Percentiles rank a stretch among this genome's conserved stretches.
Evolutionary conservation across 192 early-diverging fungal species (phyloP).

Genomic region (Coemansia sp.): DNA sequence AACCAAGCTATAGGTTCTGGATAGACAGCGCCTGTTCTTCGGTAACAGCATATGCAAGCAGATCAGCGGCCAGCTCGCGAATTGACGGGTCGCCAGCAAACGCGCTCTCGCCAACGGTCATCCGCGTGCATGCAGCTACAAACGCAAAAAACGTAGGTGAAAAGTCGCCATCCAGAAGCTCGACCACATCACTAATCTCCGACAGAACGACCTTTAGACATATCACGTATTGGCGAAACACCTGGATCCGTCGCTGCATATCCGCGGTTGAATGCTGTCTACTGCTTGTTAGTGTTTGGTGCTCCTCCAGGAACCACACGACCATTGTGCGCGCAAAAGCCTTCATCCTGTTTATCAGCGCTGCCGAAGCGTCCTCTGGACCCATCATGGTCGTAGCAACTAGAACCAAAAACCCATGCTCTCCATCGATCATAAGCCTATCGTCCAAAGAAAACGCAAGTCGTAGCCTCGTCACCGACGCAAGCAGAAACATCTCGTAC

Average conservation of each 20-base stretch:
- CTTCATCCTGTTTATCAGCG: slow-evolving; percentile 28
- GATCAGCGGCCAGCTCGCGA: slow-evolving; percentile 39
- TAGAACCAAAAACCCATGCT: slow-evolving; percentile 35
- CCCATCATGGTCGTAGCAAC: slow-evolving; percentile 34
- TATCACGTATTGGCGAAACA: slow-evolving; percentile 40
- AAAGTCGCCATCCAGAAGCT: slow-evolving; percentile 42
- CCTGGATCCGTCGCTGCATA: slow-evolving; percentile 17
- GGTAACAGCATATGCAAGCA: slow-evolving; percentile 47
- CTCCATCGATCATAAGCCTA: slow-evolving; percentile 23
- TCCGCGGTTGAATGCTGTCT: neutral
- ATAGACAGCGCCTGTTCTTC: slow-evolving; percentile 47
- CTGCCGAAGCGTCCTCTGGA: slow-evolving; percentile 29
- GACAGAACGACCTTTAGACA: slow-evolving; percentile 48
- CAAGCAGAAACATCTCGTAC: slow-evolving; percentile 31
- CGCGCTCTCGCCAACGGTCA: slow-evolving; percentile 37
- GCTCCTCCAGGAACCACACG: slow-evolving; percentile 45
- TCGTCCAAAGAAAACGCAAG: slow-evolving; percentile 24
- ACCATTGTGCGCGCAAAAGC: slow-evolving; percentile 27
- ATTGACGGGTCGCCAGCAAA: slow-evolving; percentile 21
- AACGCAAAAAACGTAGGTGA: slow-evolving; percentile 49
- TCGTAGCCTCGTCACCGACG: slow-evolving; percentile 19
- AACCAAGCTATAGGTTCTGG: slow-evolving; percentile 11
- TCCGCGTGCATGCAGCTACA: slow-evolving; percentile 43
- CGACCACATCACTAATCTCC: slow-evolving; percentile 39
- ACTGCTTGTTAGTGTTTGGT: slow-evolving; percentile 13